phyloP scores from a whole-genome alignment of 148 eudicot species.

The Pharnaceum exiguum region DNA sequence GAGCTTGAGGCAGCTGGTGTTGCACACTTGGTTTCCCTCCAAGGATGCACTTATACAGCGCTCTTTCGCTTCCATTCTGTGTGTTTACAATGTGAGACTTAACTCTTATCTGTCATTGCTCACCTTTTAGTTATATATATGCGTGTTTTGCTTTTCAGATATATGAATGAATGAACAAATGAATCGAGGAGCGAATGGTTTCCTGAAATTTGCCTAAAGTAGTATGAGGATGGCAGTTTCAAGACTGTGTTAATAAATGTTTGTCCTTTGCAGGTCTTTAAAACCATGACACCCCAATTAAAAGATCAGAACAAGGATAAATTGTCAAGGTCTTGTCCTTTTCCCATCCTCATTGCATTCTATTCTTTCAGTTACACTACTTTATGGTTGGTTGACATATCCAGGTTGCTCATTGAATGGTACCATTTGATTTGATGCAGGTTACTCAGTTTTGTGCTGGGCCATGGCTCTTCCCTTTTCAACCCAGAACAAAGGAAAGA shows the following conservation, averaged over 20 bases:
- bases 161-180: neutral
- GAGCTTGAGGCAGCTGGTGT: conserved; percentile 40
- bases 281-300: conserved; percentile 43
- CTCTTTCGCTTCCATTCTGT: conserved; percentile 48
- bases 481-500: conserved; percentile 63
- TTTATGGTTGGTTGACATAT: conserved; percentile 4
- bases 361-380: neutral
- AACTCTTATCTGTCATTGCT: neutral
- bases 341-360: too few relatives aligned
- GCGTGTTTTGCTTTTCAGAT: neutral
- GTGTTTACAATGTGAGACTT: conserved; percentile 59
- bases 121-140: neutral
- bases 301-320: conserved; percentile 51
- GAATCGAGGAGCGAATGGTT: too few relatives aligned
- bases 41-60: conserved; percentile 54
- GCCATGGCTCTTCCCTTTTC: conserved; percentile 48
- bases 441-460: conserved; percentile 49
- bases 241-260: neutral
- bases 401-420: conserved; percentile 4
- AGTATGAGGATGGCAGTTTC: neutral
- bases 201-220: neutral
- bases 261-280: conserved; percentile 53
- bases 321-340: conserved; percentile 50
- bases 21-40: conserved; percentile 39
- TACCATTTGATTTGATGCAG: conserved; percentile 45